Base-by-base conservation (phyloP, 2,329 filamentous ascomycete genomes). In the Penicillium sp. region DNA sequence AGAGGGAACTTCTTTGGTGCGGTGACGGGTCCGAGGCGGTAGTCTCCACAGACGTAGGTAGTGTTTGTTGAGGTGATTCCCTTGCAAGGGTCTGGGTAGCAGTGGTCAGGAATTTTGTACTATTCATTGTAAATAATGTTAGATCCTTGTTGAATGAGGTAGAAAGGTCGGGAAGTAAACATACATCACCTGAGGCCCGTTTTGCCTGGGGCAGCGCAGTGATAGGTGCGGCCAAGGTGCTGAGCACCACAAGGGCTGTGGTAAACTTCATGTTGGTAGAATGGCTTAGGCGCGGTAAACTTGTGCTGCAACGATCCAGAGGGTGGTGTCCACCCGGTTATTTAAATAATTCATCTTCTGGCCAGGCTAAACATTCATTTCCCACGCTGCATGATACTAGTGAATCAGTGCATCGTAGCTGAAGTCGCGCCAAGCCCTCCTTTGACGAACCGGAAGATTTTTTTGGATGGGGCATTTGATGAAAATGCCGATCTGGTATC, bases 31-130 rank as follows among this genome's bases (percentile, higher is more conserved):
- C 76, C 76, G 1, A 78, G 71, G 14, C 74, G 71, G 1, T 56
- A 48, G 60, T 77, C 75, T n/a, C 74, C 74, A 62, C 74, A 78
- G 56, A 76, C 59, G 58, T 75, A 77, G 22, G 57, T 63, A 1
- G 56, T 26, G 26, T 60, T 65, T 14, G 67, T 68, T 52, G 66
- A 69, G 31, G 61, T 60, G 48, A 74, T 75, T n/a, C 71, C 71
- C 14, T 52, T 54, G 58, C 74, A 77, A 26, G 66, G 65, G 35
- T 66, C 47, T 26, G 66, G 63, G 44, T 61, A 48, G 47, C 65
- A 68, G 21, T 42, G 55, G n/a, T 49, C n/a, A 13, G 58, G 50
- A 24, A 60, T 48, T 27, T 46, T 29, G 27, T 46, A 60, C 58
- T 60, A 35, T 47, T n/a, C 11, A 3, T 14, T 26, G 4, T 3